Base-by-base conservation (phyloP, 495 filamentous ascomycete species). In the Aspergillus mulundensis region DNA sequence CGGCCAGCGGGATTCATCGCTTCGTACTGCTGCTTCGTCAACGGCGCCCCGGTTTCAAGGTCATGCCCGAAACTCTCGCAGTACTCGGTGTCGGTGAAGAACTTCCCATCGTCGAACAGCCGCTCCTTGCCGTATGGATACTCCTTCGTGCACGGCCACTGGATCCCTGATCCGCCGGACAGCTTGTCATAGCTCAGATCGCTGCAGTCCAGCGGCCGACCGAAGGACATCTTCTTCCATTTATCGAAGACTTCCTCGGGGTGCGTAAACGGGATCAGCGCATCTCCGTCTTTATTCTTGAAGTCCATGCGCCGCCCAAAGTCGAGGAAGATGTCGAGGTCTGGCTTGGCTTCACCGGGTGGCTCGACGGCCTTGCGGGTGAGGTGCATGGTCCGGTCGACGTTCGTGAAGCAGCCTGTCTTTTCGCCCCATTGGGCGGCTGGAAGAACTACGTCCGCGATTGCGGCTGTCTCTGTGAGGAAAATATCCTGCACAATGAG, bases 371-470 rank as follows among this genome's bases (percentile, higher is more conserved):
- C 62, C 24, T 63, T 60, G 23, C 48, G 46, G 38, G 56, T 51
- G 7, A 65, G 49, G 34, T 65, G 62, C 46, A 65, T 61, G 2
- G 62, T 65, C 11, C 62, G 62, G 23, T 65, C 62, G 4, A 50
- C 60, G 43, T 65, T 65, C 14, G 62, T 65, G 45, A 60, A 65
- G 45, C 61, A 63, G 6, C 62, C 62, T 3, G 62, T 65, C 23
- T 65, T 65, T 25, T 65, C 62, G 0, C 48, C 50, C 62, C 62
- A 65, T 47, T 62, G 60, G 1, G 62, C 61, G 10, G 51, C 51
- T 1, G 62, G 62, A 2, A 65, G 48, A n/a, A 65, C 61, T 3
- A 65, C 56, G 39, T 53, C 50, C 6, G 50, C 50, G 21, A 53
- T 28, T 1, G 50, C 50, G 6, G 50, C 42, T 3, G 50, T 53